Evolutionary conservation across 192 early-diverging fungal species (phyloP).

Genomic region (Diversispora eburnea): DNA sequence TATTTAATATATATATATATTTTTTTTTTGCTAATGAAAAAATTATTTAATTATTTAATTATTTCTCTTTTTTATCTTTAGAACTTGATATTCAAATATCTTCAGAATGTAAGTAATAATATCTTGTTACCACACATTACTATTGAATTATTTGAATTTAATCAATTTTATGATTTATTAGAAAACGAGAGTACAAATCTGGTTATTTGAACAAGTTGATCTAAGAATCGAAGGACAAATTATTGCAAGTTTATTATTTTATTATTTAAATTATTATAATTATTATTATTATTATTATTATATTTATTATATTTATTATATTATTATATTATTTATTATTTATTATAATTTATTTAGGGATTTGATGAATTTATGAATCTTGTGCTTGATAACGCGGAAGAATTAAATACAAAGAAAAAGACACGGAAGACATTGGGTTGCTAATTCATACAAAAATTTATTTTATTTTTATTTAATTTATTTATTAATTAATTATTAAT

Average conservation of each 20-base stretch:
- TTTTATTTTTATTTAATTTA: too few species aligned
- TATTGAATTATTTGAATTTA: background rate
- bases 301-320: too few species aligned
- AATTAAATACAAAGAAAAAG: constrained; percentile 77
- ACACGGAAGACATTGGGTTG: constrained; percentile 70
- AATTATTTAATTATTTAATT: too few species aligned
- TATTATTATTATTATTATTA: background rate
- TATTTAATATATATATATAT: background rate
- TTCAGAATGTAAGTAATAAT: constrained; percentile 76
- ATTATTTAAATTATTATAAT: background rate
- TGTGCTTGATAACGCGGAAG: constrained; percentile 86
- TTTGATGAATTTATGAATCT: constrained; percentile 99
- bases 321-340: constrained; percentile 2
- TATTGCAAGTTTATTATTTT: constrained; percentile 56
- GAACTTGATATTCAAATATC: constrained; percentile 95
- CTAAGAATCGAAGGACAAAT: constrained; percentile 89
- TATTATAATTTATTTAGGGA: constrained; percentile 68
- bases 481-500: background rate
- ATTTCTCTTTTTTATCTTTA: constrained; percentile 34
- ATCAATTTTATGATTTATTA: constrained; percentile 32
- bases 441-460: background rate
- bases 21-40: background rate
- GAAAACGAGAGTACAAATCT: constrained; percentile 88
- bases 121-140: background rate
- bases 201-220: constrained; percentile 89